A percentile compares a stretch with the other conserved stretches of the same genome.
These are phyloP conservation scores for Sphagnum contortum DNA, from an alignment of 225 moss, liverwort and hornwort species.

Conservation along the genomic window DNA sequence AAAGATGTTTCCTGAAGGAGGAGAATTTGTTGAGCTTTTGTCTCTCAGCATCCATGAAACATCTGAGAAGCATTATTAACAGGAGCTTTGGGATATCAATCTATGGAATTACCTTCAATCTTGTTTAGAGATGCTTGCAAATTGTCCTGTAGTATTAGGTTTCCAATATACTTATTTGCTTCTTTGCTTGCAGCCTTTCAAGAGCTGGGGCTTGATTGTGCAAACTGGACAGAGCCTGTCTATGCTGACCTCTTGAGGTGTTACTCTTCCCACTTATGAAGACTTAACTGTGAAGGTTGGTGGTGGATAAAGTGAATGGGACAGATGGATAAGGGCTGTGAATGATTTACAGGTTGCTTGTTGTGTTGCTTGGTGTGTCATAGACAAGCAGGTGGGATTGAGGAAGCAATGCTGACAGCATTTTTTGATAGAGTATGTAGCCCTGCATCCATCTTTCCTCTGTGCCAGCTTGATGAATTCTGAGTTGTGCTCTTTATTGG, in stretches of 20 bases:
- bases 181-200: constrained; percentile 68
- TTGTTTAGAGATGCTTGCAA: neutral
- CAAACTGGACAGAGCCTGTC: constrained; percentile 84
- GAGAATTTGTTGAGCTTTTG: constrained; percentile 1
- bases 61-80: neutral
- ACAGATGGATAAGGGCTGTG: constrained; percentile 7
- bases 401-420: constrained; percentile 67
- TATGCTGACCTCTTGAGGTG: constrained; percentile 78
- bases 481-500: neutral
- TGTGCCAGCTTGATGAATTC: no score
- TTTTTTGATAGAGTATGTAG: constrained; percentile 67
- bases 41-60: neutral
- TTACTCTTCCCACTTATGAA: constrained; percentile 8
- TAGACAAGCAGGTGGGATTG: constrained; percentile 82
- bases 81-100: no score
- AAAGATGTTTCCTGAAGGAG: neutral
- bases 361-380: constrained; percentile 6
- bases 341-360: neutral
- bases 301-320: constrained; percentile 1
- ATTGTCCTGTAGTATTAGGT: neutral
- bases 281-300: constrained; percentile 4
- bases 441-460: neutral
- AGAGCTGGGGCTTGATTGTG: constrained; percentile 90
- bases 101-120: neutral
- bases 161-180: neutral